These are phyloP conservation scores for barrel medic (Medicago truncatula) DNA, from an alignment of 306 rosid genomes.

Conservation along the genomic window MtrunA17r5.0-ANR NC_053049.1:40633501-40634000, in stretches of 20 bases:
- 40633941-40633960: constrained; percentile 97
- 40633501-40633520: not conserved
- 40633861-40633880: not conserved
- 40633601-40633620: constrained; percentile 86
- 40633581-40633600: constrained; percentile 69
- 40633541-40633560: not conserved
- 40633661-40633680: constrained; percentile 16
- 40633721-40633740: not conserved
- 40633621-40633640: constrained; percentile 98
- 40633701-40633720: not conserved
- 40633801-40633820: constrained; percentile 93
- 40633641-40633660: constrained; percentile 56
- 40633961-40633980: constrained; percentile 91
- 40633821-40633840: constrained; percentile 61
- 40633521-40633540: constrained; percentile 9
- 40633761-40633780: constrained; percentile 91
- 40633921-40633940: too few species aligned
- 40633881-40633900: not conserved
- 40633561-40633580: not conserved
- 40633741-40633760: not conserved
- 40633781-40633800: constrained; percentile 98
- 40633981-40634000: constrained; percentile 97
- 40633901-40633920: not conserved
- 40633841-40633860: not conserved
- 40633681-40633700: not conserved